A percentile compares a stretch with the other conserved stretches of the same genome.
Conservation (phyloP, 2,329 filamentous ascomycete species). For the Arthroderma sp. region DNA sequence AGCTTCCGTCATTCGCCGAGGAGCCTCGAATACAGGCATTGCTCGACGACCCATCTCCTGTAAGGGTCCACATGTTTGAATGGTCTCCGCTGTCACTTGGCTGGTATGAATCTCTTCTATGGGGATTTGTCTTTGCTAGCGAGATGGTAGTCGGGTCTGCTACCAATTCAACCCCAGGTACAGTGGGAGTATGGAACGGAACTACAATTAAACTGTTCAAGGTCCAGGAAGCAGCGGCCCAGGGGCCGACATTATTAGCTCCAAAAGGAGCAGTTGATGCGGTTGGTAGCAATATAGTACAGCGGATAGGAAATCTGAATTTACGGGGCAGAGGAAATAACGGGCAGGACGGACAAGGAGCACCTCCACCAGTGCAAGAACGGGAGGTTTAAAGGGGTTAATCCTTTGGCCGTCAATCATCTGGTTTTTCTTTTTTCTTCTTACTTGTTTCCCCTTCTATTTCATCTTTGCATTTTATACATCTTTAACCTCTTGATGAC, state of each 20-base stretch:
- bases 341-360: slow-evolving; percentile 21
- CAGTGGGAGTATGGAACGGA: slow-evolving; percentile 86
- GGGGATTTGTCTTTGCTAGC: slow-evolving; percentile 81
- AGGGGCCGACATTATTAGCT: slow-evolving; percentile 67
- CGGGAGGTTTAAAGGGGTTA: slow-evolving; percentile 21
- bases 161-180: slow-evolving; percentile 52
- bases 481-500: too few relatives aligned
- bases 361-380: slow-evolving; percentile 19
- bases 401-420: neutral
- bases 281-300: slow-evolving; percentile 79
- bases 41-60: slow-evolving; percentile 52
- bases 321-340: slow-evolving; percentile 40
- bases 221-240: slow-evolving; percentile 69
- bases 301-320: slow-evolving; percentile 70
- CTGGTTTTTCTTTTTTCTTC: neutral
- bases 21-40: slow-evolving; percentile 53
- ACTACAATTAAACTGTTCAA: slow-evolving; percentile 79
- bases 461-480: neutral
- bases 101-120: slow-evolving; percentile 91
- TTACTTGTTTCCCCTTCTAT: neutral
- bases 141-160: slow-evolving; percentile 57
- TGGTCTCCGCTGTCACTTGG: slow-evolving; percentile 83
- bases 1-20: slow-evolving; percentile 31
- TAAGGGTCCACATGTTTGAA: slow-evolving; percentile 79
- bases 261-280: slow-evolving; percentile 87